A percentile compares a stretch with the other conserved stretches of the same genome.
Evolutionary conservation across 148 eudicot species (phyloP).

Genomic region (Diospyros kaki): DNA sequence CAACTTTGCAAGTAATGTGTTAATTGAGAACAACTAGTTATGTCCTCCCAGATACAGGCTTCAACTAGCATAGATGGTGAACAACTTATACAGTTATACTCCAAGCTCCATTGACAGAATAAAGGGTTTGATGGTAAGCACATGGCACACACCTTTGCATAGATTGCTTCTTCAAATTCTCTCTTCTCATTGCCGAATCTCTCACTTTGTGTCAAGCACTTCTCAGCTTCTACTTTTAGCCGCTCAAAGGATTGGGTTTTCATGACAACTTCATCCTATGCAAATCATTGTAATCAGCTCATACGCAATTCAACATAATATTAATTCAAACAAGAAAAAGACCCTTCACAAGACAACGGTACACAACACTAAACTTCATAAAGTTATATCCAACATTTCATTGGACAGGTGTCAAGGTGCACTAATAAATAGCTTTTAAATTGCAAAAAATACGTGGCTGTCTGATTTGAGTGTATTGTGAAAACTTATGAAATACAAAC

Average conservation of each 20-base stretch:
- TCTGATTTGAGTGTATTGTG: not conserved
- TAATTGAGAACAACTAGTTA: not conserved
- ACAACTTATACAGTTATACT: not conserved
- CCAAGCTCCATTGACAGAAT: not conserved
- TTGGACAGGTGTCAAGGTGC: not conserved
- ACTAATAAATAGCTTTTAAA: not conserved
- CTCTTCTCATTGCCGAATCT: slow-evolving; percentile 61
- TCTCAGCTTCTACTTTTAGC: slow-evolving; percentile 76
- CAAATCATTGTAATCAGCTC: slow-evolving; percentile 11
- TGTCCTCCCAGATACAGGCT: not conserved
- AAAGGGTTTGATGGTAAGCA: not conserved
- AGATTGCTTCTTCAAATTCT: slow-evolving; percentile 69
- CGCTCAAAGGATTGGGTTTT: slow-evolving; percentile 58
- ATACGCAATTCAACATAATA: not conserved
- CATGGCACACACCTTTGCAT: slow-evolving; percentile 50
- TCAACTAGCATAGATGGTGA: not conserved
- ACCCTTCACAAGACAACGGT: not conserved
- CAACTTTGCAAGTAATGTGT: not conserved
- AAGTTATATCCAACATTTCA: not conserved
- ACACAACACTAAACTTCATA: not conserved
- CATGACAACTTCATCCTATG: slow-evolving; percentile 81
- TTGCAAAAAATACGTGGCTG: not conserved
- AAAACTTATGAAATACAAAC: not conserved
- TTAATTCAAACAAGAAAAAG: slow-evolving; percentile 5
- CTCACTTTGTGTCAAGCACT: slow-evolving; percentile 73